These are phyloP conservation scores for Penicillium dipodomyicola DNA, from an alignment of 495 filamentous ascomycete species.

Conservation along the genomic window DNA sequence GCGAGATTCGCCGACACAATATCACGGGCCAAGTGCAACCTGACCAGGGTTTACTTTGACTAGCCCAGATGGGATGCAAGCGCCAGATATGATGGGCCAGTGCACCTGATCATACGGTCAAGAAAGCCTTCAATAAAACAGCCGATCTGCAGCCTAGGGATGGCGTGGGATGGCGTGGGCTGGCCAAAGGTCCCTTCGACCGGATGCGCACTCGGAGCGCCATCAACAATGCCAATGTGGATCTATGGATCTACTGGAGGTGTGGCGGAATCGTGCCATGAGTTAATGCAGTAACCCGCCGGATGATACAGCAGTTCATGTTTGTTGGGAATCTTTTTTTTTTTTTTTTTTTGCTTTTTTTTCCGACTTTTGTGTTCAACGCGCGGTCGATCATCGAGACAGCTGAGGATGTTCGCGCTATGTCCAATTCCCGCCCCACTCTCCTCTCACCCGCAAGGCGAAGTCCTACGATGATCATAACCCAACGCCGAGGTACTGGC, in stretches of 20 bases:
- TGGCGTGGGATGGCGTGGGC: constrained; percentile 1
- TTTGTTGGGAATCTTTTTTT: background rate
- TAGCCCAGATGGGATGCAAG: background rate
- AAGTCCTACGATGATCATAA: background rate
- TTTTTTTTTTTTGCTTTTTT: constrained; percentile 9
- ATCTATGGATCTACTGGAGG: background rate
- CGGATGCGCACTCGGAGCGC: background rate
- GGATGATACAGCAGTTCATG: background rate
- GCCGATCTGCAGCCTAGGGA: constrained; percentile 6
- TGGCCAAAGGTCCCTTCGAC: background rate
- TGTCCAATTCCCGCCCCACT: constrained; percentile 1
- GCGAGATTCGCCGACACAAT: background rate
- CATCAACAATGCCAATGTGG: constrained; percentile 4
- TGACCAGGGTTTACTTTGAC: background rate
- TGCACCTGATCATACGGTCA: background rate
- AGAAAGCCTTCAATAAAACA: constrained; percentile 2
- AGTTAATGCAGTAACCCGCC: constrained; percentile 1
- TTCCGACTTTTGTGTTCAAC: constrained; percentile 1
- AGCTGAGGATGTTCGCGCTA: constrained; percentile 14
- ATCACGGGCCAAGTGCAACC: constrained; percentile 1
- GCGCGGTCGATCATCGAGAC: constrained; percentile 18
- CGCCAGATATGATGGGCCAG: constrained; percentile 3
- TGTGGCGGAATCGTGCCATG: constrained; percentile 4
- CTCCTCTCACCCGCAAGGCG: background rate
- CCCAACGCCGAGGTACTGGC: background rate